Evolutionary conservation across 306 rosid genomes (phyloP), one percentile per base, ranked within the genome.

Genomic region (Cicer judaicum): DNA sequence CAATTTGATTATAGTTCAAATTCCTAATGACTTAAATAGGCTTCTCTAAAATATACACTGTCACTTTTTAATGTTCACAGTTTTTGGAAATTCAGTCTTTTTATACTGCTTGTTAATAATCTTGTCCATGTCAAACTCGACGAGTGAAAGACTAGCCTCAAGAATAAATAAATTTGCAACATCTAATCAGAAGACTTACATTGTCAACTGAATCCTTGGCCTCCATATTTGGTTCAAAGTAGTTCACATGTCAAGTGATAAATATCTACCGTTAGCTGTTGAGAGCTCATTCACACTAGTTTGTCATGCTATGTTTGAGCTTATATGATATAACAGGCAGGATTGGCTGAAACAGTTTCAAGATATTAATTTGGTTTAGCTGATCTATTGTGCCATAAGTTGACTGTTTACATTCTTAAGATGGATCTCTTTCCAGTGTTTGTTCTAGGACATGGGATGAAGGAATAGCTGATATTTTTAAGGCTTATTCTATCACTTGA

Each of bases 341-440:
- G 34, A 40, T 41, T 15, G 9, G 7, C 42, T 64, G 48, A 64
- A 14, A 64, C 42, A 55, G 42, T 54, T 40, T 55, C 21, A 40
- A 55, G 53, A 55, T 40, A 39, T 55, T 40, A 41, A 40, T 39
- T 54, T 54, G 49, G 65, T 55, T 55, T 47, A n/a, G 34, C 50
- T 49, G 48, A 68, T 49, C 49, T 11, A 49, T 68, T 18, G 36
- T 63, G 71, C 47, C 68, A 47, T 46, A n/a, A 46, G 79, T 68
- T 56, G 21, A 47, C 42, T 5, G 52, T 46, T 72, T 65, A 53
- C 74, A 78, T 72, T 19, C 40, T 15, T 72, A 29, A 67, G 38
- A 47, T 74, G 43, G 21, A 74, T 61, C 72, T 61, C 49, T 74
- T 46, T 41, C 53, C 19, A 64, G 59, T 53, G 63, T 75, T 38